phyloP scores from a whole-genome alignment of 495 filamentous ascomycete species.

The Talaromyces borbonicus region DNA sequence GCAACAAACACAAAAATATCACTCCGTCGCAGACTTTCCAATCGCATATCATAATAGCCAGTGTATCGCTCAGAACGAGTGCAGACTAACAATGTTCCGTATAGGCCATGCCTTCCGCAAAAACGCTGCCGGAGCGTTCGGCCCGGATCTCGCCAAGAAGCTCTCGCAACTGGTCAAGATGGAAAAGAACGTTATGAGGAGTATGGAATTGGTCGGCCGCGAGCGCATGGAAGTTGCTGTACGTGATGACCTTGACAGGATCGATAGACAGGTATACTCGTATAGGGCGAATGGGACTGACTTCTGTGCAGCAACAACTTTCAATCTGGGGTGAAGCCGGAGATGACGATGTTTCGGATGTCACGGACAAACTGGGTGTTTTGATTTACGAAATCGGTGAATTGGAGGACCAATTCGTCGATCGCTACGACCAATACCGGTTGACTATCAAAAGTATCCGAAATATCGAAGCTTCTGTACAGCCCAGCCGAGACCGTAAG shows the following conservation, averaged over 20 bases:
- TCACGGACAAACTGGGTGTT: slow-evolving; percentile 97
- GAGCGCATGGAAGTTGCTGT: slow-evolving; percentile 98
- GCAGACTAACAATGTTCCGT: slow-evolving; percentile 4
- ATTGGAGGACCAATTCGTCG: slow-evolving; percentile 94
- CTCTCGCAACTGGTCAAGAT: slow-evolving; percentile 96
- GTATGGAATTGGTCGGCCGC: slow-evolving; percentile 85
- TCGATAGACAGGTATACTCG: too few species aligned
- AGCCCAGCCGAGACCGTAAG: slow-evolving; percentile 94
- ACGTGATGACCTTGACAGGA: slow-evolving; percentile 28
- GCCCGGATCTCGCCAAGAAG: slow-evolving; percentile 94
- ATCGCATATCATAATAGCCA: background rate
- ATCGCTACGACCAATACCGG: slow-evolving; percentile 97
- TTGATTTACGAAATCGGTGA: slow-evolving; percentile 97
- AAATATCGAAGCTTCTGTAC: slow-evolving; percentile 96
- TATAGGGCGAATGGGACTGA: too few species aligned
- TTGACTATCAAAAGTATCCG: slow-evolving; percentile 98
- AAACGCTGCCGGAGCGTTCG: slow-evolving; percentile 85
- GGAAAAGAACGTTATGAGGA: slow-evolving; percentile 99
- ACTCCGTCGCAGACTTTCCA: background rate
- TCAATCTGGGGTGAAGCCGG: slow-evolving; percentile 95
- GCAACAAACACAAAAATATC: background rate
- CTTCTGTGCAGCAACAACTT: slow-evolving; percentile 73
- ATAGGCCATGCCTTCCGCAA: slow-evolving; percentile 90
- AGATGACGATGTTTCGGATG: slow-evolving; percentile 96
- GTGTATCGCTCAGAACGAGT: background rate